Evolutionary conservation across 1,284 basidiomycete genomes (phyloP).

Genomic region (Phaffia rhodozyma): DNA sequence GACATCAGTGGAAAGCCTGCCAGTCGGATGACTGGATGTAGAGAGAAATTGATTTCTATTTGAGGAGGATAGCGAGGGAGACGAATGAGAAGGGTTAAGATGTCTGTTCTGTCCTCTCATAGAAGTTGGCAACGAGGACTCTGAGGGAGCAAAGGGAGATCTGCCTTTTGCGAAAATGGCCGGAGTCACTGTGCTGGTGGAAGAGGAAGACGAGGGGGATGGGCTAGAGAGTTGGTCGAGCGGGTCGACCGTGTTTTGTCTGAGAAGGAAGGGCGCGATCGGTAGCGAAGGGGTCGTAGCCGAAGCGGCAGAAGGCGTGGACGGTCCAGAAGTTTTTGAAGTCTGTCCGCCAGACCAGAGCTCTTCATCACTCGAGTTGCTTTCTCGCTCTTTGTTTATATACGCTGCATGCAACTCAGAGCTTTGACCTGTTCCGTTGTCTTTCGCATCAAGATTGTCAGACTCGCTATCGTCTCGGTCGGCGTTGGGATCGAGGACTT

Average conservation of each 20-base stretch:
- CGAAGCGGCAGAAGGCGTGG: constrained; percentile 12
- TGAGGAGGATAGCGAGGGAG: constrained; percentile 43
- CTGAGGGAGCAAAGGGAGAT: constrained; percentile 28
- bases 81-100: constrained; percentile 44
- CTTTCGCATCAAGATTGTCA: not conserved
- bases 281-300: constrained; percentile 17
- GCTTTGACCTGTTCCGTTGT: too few relatives aligned
- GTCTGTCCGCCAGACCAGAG: constrained; percentile 5
- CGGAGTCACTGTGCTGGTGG: not conserved
- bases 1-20: constrained; percentile 3
- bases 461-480: not conserved
- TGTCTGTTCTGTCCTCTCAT: constrained; percentile 36
- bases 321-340: not conserved
- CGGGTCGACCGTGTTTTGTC: constrained; percentile 14
- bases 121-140: constrained; percentile 16
- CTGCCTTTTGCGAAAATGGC: constrained; percentile 20
- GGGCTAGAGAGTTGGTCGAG: constrained; percentile 20
- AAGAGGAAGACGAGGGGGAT: constrained; percentile 10
- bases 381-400: not conserved
- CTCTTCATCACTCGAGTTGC: not conserved
- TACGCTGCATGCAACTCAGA: too few relatives aligned
- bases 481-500: constrained; percentile 20
- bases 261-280: constrained; percentile 17
- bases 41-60: constrained; percentile 44
- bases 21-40: constrained; percentile 30